A percentile compares a stretch with the other conserved stretches of the same genome.
Evolutionary conservation across 495 filamentous ascomycete genomes (phyloP).

Genomic region (Penicillium simplicissimum): DNA sequence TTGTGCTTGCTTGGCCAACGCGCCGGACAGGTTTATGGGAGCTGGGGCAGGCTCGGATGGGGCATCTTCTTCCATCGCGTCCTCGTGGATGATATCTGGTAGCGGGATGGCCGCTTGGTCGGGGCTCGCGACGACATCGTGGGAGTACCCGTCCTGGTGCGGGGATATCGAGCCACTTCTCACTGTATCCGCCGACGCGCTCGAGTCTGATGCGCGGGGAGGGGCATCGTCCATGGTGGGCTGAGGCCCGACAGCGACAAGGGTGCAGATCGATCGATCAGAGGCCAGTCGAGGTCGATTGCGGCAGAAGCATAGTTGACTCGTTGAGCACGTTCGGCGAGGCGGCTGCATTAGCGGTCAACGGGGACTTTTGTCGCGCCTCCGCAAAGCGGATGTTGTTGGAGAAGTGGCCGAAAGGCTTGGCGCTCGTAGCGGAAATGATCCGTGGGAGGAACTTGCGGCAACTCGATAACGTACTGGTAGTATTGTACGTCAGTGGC

Average conservation of each 20-base stretch:
- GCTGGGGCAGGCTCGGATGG: slow-evolving; percentile 9
- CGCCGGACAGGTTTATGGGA: slow-evolving; percentile 28
- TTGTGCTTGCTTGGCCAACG: slow-evolving; percentile 28
- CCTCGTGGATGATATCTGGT: slow-evolving; percentile 7
- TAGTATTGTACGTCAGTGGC: too few relatives aligned
- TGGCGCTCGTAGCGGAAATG: slow-evolving; percentile 12
- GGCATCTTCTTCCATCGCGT: slow-evolving; percentile 17
- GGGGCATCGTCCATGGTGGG: slow-evolving; percentile 39
- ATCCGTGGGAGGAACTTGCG: slow-evolving; percentile 5
- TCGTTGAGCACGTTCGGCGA: not conserved
- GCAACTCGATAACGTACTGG: not conserved
- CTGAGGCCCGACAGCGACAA: slow-evolving; percentile 5
- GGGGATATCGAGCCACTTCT: slow-evolving; percentile 16
- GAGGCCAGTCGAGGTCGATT: slow-evolving; percentile 5
- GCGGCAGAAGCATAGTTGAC: not conserved
- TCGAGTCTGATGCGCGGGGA: slow-evolving; percentile 27
- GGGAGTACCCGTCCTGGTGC: slow-evolving; percentile 11
- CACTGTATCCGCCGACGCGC: slow-evolving; percentile 20
- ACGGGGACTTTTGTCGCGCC: slow-evolving; percentile 1
- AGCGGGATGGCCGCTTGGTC: slow-evolving; percentile 18
- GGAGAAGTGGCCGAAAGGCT: slow-evolving; percentile 10
- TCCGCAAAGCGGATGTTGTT: not conserved
- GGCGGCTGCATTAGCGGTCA: slow-evolving; percentile 7
- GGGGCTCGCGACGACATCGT: slow-evolving; percentile 9
- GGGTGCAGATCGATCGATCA: slow-evolving; percentile 4